These are phyloP conservation scores for Arabidopsis arenosa DNA, from an alignment of 345 rosid genomes.

Conservation along the genomic window DNA sequence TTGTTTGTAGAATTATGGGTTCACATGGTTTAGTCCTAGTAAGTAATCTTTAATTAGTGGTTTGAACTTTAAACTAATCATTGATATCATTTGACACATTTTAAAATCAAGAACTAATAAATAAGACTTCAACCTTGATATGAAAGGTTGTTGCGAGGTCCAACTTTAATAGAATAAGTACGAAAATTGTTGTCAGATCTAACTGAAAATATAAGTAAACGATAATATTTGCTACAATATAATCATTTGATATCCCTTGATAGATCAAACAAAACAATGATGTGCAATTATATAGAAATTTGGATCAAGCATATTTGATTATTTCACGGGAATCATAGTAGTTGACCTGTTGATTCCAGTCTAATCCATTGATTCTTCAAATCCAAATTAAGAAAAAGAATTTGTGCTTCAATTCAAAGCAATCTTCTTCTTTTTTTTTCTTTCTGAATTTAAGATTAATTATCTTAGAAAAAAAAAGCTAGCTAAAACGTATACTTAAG, in stretches of 20 bases:
- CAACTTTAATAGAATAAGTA: slow-evolving; percentile 1
- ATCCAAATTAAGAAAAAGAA: background rate
- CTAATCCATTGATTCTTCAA: slow-evolving; percentile 6
- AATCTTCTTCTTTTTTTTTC: background rate
- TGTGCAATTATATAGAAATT: slow-evolving; percentile 8
- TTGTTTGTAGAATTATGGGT: slow-evolving; percentile 13
- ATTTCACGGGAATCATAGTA: background rate
- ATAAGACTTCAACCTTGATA: slow-evolving; percentile 19
- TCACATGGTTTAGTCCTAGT: slow-evolving; percentile 24
- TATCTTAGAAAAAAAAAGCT: background rate
- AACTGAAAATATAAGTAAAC: background rate
- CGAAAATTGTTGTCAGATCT: slow-evolving; percentile 19
- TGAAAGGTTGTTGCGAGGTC: slow-evolving; percentile 40
- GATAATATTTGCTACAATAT: background rate
- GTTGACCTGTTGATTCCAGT: slow-evolving; percentile 1
- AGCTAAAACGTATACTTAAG: background rate
- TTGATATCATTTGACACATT: background rate
- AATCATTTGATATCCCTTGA: slow-evolving; percentile 1
- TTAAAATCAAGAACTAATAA: background rate
- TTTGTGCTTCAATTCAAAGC: background rate
- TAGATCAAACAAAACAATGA: background rate
- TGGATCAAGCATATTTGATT: slow-evolving; percentile 5
- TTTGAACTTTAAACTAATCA: background rate
- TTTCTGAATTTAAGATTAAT: background rate
- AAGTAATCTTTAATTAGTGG: slow-evolving; percentile 4